Evolutionary conservation across 2,329 filamentous ascomycete species (phyloP), one percentile per base, ranked within the genome.

Genomic region (Colletotrichum eremochloae): DNA sequence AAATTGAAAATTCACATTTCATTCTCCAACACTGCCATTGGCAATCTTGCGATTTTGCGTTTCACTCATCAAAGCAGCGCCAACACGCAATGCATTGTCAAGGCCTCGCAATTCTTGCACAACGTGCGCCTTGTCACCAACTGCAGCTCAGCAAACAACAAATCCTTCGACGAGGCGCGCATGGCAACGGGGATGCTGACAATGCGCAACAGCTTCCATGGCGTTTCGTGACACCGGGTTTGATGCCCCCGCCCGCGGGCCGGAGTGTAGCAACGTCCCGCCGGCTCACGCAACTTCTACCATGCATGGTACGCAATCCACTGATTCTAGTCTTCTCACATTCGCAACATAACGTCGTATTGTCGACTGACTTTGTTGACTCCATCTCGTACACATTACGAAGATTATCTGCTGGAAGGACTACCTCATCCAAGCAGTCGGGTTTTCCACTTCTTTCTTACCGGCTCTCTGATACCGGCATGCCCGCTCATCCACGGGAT

Each of bases 351-450:
- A 7, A 5, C 46, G 20, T 38, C 5, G 46, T 29, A 63, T 44
- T n/a, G n/a, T 15, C 31, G n/a, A 33, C 24, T 24, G 18, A 46
- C 44, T n/a, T 36, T 56, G 29, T 20, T 36, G 18, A 44, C 53
- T 61, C 29, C 44, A 36, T 24, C 46, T 69, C 66, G 46, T 69
- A 65, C 69, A 72, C 69, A 69, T 72, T 69, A 72, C 55, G 53
- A 64, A 64, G 48, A 69, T 69, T 72, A 72, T 64, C 69, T 69
- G 60, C 33, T 33, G 31, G 38, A 15, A 36, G 48, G 29, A 57
- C 53, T 57, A 42, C 36, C 18, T 20, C 9, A 5, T 15, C 12
- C 20, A 36, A 24, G 24, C 15, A 29, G 44, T 44, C 24, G 20
- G 20, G 58, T 20, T 55, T 61, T 29, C 36, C n/a, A 3, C 29